Evolutionary conservation across 164 flowering plant species (phyloP), one percentile per base, ranked within the genome.

Genomic region (Liquidambar formosana): DNA sequence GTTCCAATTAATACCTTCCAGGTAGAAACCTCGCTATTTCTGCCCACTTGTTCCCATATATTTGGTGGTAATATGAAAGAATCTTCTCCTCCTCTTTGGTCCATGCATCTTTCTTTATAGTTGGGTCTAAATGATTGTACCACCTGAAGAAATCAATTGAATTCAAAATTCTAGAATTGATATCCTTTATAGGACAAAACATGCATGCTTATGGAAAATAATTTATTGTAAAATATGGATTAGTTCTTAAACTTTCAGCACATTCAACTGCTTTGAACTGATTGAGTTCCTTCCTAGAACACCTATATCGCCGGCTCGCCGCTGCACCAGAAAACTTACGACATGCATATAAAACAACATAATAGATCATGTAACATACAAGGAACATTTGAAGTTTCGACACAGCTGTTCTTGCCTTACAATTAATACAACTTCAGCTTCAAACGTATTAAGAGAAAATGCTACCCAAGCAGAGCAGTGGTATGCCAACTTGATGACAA

Each of bases 11-110:
- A 22, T 79, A 86, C 93, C 93, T 88, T 77, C 92, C 92, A 53
- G 82, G 88, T 14, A 88, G 65, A 68, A 80, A 57, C 75, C 71
- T 88, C 10, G 90, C 85, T 25, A 88, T 77, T 77, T 88, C 90
- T 58, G 93, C 88, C 93, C 93, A 86, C 65, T 81, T 85, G 68
- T 86, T 88, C 33, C 93, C 92, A 79, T 80, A 76, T 22, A 61
- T 47, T 27, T 61, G 61, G 27, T 85, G 90, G 19, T 75, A 75
- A 41, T 60, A 58, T 25, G 76, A 69, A 23, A 88, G 83, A 33
- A 60, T 54, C 47, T 59, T 0, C 66, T 84, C 89, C 76, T 88
- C 90, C n/a, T 85, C 88, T 43, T 69, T 26, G 10, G 88, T 82
- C 90, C 93, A 86, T 41, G 87, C 82, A 63, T 71, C 81, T 71